These are phyloP conservation scores for Penicillium expansum DNA, from an alignment of 2,329 filamentous ascomycete species.

Conservation along the genomic window DNA sequence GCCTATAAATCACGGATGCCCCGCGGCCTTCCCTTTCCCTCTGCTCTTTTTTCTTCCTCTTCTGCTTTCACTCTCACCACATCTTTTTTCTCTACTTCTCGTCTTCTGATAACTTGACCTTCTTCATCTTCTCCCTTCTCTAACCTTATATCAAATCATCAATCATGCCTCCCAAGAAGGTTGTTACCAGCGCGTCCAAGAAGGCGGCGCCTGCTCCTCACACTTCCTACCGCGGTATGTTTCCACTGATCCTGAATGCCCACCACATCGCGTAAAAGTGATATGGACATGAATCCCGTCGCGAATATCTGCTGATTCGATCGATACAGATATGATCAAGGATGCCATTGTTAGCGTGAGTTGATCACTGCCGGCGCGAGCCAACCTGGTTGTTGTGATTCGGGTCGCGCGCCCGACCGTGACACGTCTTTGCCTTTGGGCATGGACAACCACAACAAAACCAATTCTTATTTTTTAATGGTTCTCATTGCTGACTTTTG, in stretches of 20 bases:
- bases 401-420: slow-evolving; percentile 40
- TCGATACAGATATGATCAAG: slow-evolving; percentile 66
- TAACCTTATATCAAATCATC: slow-evolving; percentile 9
- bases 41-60: slow-evolving; percentile 28
- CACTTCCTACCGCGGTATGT: slow-evolving; percentile 66
- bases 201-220: slow-evolving; percentile 58
- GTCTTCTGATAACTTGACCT: slow-evolving; percentile 1
- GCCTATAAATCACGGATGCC: slow-evolving; percentile 45
- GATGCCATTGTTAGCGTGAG: slow-evolving; percentile 69
- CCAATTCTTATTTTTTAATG: slow-evolving; percentile 22
- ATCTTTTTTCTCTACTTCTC: background rate
- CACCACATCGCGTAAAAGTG: slow-evolving; percentile 46
- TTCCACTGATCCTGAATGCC: slow-evolving; percentile 44
- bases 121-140: slow-evolving; percentile 15
- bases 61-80: slow-evolving; percentile 12
- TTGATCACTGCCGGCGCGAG: slow-evolving; percentile 52
- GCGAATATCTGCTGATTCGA: slow-evolving; percentile 54
- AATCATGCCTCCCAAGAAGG: slow-evolving; percentile 66
- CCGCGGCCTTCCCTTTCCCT: slow-evolving; percentile 40
- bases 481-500: slow-evolving; percentile 47
- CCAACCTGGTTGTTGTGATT: slow-evolving; percentile 36
- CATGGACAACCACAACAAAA: slow-evolving; percentile 26
- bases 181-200: slow-evolving; percentile 55
- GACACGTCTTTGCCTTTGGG: slow-evolving; percentile 32
- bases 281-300: slow-evolving; percentile 45